Base-by-base conservation (phyloP, 2,329 filamentous ascomycete genomes). In the Claviceps spartinae region DNA sequence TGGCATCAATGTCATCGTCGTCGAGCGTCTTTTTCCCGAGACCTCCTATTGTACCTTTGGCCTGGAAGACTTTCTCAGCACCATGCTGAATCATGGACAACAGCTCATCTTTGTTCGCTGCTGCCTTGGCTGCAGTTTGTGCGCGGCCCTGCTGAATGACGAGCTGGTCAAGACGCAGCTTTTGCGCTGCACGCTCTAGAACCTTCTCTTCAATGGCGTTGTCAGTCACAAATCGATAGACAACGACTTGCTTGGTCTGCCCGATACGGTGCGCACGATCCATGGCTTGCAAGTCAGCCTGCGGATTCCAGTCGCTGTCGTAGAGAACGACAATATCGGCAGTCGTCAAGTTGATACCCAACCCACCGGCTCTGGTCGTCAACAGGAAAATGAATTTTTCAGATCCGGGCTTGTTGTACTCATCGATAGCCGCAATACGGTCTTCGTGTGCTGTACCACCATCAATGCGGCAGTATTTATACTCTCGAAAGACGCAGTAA, bases 171-270 rank as follows among this genome's bases (percentile, higher is more conserved):
- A 98, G 80, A 55, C 93, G 88, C 54, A 98, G 74, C 69, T 98
- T 98, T 65, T 98, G 93, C 1, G 94, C 93, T 30, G 93, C 93
- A 66, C 93, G 84, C 69, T 98, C 91, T 48, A 98, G 73, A 9
- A 98, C 93, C 71, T 98, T 97, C 69, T 98, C 93, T 64, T 98
- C 93, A 54, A 98, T 97, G 0, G 93, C 93, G 63, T 95, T 94
- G 65, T 98, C 93, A 0, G 94, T 98, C 24, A 98, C 87, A 61
- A 98, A 96, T 54, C 93, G 82, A 72, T 95, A 98, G 3, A 98
- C 93, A 44, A 90, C 79, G 11, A 98, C 93, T 66, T 98, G 93
- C 71, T 98, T 98, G 5, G 88, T 98, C 71, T 98, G 93, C 41
- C 93, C 93, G 60, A 98, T 98, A 71, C 93, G 88, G 72, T 98